Evolutionary conservation across 345 rosid species (phyloP).

Genomic region (Linum tenue): DNA sequence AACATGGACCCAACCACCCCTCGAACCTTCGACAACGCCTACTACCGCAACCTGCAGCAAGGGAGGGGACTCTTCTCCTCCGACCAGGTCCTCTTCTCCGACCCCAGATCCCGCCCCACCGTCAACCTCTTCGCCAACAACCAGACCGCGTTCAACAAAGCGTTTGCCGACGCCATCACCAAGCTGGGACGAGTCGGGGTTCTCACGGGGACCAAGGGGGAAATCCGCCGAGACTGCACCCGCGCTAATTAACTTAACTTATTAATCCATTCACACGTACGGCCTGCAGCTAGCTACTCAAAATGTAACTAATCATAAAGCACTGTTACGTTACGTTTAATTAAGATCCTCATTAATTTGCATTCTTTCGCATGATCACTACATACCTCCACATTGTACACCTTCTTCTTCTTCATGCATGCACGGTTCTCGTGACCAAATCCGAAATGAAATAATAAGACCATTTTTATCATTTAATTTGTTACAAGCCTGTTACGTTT

Average conservation of each 20-base stretch:
- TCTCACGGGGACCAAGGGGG: conserved; percentile 53
- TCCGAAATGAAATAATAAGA: too few species aligned
- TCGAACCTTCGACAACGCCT: conserved; percentile 62
- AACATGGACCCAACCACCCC: conserved; percentile 77
- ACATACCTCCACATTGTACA: too few species aligned
- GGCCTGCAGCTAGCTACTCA: too few species aligned
- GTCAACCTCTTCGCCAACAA: conserved; percentile 49
- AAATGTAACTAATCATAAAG: too few species aligned
- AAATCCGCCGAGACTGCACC: conserved; percentile 58
- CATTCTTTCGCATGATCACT: too few species aligned
- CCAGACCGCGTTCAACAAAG: conserved; percentile 45
- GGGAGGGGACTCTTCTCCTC: conserved; percentile 68
- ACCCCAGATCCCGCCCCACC: conserved; percentile 45
- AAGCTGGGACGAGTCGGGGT: conserved; percentile 75
- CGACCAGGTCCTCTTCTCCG: conserved; percentile 60
- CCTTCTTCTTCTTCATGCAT: too few species aligned
- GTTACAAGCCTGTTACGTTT: too few species aligned
- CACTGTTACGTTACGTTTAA: too few species aligned
- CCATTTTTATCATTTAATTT: too few species aligned
- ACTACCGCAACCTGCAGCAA: conserved; percentile 57
- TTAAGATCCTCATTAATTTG: too few species aligned
- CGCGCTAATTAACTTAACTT: conserved; percentile 29
- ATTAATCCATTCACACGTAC: too few species aligned
- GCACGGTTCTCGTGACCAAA: too few species aligned
- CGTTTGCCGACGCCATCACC: conserved; percentile 55